Base-by-base conservation (phyloP, 1,139 yeast genomes). In the Saccharomyces hybrid region DNA sequence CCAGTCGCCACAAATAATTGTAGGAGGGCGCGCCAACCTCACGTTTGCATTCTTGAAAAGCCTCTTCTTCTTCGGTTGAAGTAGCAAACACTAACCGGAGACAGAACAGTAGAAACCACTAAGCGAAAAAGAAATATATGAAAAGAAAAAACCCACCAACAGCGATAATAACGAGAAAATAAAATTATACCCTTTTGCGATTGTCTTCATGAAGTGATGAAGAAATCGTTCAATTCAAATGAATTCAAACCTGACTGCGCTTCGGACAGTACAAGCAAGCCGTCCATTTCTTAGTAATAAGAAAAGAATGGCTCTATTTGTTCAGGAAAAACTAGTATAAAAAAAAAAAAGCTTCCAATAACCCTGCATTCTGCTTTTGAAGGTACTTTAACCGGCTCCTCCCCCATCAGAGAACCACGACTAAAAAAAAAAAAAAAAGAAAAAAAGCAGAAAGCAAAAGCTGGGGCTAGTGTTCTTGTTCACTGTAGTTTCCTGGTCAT, bases 231-330 rank as follows among this genome's bases (percentile, higher is more conserved):
- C 49, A 61, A 60, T 56, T 65, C 69, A 58, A 61, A 59, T 54
- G 65, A 56, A 56, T 58, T 57, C 52, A 63, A 59, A 61, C 68
- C 56, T 63, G 68, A 64, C 67, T 66, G 70, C 69, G 69, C 70
- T 65, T 64, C 70, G 53, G 70, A 62, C 70, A 65, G 55, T 49
- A 14, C 50, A 28, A 51, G 54, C 20, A 48, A 49, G 52, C 44
- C n/a, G 13, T 14, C 52, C 16, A 5, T 9, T 13, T 26, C 41
- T 3, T 31, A n/a, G 5, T 5, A 31, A 46, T n/a, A 27, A n/a
- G 34, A 23, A 27, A 26, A 32, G 14, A 9, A 26, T 20, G 8
- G 23, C 31, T 28, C 23, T 28, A 8, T 46, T 46, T 46, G 27
- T 25, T 26, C 30, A 46, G 48, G 48, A 26, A 46, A 9, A 8